Conservation (phyloP, 805 yeast genomes). For the Starmerella lactis-condensi region DNA sequence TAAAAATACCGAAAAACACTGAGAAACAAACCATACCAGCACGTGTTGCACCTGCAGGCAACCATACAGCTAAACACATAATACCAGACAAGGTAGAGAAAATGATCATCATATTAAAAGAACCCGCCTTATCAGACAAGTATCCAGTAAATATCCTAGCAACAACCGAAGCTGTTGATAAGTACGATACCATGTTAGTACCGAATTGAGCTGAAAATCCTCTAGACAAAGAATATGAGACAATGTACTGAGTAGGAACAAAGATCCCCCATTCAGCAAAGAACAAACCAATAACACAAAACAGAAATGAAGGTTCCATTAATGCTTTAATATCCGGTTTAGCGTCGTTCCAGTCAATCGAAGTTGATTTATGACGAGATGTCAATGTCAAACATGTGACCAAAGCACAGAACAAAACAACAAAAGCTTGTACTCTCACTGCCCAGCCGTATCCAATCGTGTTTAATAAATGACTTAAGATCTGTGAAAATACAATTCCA, state of each 20-base stretch:
- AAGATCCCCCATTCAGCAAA: slow-evolving; percentile 35
- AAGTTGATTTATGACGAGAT: slow-evolving; percentile 19
- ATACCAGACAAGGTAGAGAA: slow-evolving; percentile 28
- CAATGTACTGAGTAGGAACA: slow-evolving; percentile 35
- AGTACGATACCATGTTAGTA: slow-evolving; percentile 29
- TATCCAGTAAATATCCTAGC: slow-evolving; percentile 41
- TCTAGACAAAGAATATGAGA: slow-evolving; percentile 36
- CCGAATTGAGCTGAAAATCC: slow-evolving; percentile 22
- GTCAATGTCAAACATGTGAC: slow-evolving; percentile 23
- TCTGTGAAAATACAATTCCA: slow-evolving; percentile 40
- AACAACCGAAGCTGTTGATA: slow-evolving; percentile 31
- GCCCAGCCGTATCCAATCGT: slow-evolving; percentile 43
- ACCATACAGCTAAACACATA: slow-evolving; percentile 36
- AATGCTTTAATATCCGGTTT: slow-evolving; percentile 20
- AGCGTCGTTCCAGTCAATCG: slow-evolving; percentile 17
- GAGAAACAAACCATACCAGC: slow-evolving; percentile 40
- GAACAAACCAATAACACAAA: slow-evolving; percentile 20
- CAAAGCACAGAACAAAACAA: slow-evolving; percentile 14
- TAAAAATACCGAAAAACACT: slow-evolving; percentile 17
- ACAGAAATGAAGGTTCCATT: slow-evolving; percentile 17
- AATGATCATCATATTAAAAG: slow-evolving; percentile 35
- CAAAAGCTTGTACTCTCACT: slow-evolving; percentile 29
- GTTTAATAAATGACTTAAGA: slow-evolving; percentile 29
- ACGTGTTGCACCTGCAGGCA: slow-evolving; percentile 29
- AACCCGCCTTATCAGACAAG: slow-evolving; percentile 36